These are phyloP conservation scores for Annulohypoxylon truncatum DNA, from an alignment of 2,329 filamentous ascomycete species.

Conservation along the genomic window DNA sequence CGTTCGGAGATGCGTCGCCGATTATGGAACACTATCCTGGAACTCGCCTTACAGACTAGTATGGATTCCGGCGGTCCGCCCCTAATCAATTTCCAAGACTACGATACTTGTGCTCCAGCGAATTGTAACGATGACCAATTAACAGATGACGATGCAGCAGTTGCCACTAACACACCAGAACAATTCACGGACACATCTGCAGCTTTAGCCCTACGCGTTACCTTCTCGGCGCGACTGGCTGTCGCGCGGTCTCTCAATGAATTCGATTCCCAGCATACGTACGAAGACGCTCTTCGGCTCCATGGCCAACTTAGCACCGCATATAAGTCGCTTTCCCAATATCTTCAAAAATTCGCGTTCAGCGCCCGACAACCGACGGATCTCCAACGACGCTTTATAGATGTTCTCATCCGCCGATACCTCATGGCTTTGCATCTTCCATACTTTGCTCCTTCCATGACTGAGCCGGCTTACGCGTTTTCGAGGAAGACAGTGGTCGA, in stretches of 20 bases:
- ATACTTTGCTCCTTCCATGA: slow-evolving; percentile 56
- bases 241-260: slow-evolving; percentile 59
- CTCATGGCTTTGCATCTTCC: slow-evolving; percentile 67
- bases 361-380: slow-evolving; percentile 37
- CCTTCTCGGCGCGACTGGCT: slow-evolving; percentile 57
- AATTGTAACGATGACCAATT: slow-evolving; percentile 66
- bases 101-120: slow-evolving; percentile 61
- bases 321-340: slow-evolving; percentile 56
- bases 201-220: slow-evolving; percentile 59
- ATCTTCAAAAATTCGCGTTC: slow-evolving; percentile 45
- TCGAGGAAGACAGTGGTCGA: slow-evolving; percentile 63
- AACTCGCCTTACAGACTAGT: slow-evolving; percentile 64
- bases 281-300: slow-evolving; percentile 58
- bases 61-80: slow-evolving; percentile 64
- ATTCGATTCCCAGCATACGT: slow-evolving; percentile 52
- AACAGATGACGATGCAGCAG: slow-evolving; percentile 51
- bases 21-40: slow-evolving; percentile 67
- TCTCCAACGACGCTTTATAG: slow-evolving; percentile 60
- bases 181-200: slow-evolving; percentile 63
- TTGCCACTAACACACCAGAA: slow-evolving; percentile 25
- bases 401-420: slow-evolving; percentile 66
- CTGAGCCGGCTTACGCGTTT: slow-evolving; percentile 61
- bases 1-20: slow-evolving; percentile 66
- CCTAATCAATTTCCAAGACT: slow-evolving; percentile 59
- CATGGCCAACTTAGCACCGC: slow-evolving; percentile 56